Conservation (phyloP, 129 eudicot genomes). For the Tagetes erecta region DNA sequence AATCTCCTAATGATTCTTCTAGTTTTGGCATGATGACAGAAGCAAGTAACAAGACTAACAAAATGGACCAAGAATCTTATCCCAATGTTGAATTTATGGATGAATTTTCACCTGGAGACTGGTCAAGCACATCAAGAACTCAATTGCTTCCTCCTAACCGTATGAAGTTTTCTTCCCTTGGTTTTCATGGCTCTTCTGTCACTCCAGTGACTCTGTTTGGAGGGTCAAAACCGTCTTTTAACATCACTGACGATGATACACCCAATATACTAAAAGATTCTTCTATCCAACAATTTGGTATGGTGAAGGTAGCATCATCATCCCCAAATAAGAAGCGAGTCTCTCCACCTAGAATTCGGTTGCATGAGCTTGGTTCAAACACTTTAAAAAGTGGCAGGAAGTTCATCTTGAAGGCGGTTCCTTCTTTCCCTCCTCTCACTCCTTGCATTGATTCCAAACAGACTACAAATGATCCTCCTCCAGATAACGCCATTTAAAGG, state of each 20-base stretch:
- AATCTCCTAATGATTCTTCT: constrained; percentile 33
- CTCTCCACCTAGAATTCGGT: constrained; percentile 68
- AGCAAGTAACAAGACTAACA: constrained; percentile 24
- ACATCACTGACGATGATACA: constrained; percentile 50
- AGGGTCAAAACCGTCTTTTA: constrained; percentile 31
- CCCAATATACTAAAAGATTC: constrained; percentile 66
- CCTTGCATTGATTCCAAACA: constrained; percentile 54
- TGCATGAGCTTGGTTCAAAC: constrained; percentile 45
- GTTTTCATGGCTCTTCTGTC: constrained; percentile 49
- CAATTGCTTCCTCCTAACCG: constrained; percentile 34
- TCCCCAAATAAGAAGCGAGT: constrained; percentile 86
- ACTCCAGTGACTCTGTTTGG: constrained; percentile 41
- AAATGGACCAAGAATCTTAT: constrained; percentile 35
- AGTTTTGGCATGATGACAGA: constrained; percentile 27
- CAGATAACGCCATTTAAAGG: constrained; percentile 31
- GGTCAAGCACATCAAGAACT: constrained; percentile 31
- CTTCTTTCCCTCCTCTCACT: constrained; percentile 62
- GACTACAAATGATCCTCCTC: constrained; percentile 24
- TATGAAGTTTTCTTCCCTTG: constrained; percentile 28
- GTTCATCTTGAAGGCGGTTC: constrained; percentile 58
- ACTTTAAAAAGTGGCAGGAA: constrained; percentile 67
- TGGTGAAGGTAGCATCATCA: constrained; percentile 46
- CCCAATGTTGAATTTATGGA: constrained; percentile 29
- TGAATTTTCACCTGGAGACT: constrained; percentile 35
- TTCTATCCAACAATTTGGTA: constrained; percentile 28